phyloP scores from a whole-genome alignment of 306 rosid genomes.

The Cicer arietinum region DNA sequence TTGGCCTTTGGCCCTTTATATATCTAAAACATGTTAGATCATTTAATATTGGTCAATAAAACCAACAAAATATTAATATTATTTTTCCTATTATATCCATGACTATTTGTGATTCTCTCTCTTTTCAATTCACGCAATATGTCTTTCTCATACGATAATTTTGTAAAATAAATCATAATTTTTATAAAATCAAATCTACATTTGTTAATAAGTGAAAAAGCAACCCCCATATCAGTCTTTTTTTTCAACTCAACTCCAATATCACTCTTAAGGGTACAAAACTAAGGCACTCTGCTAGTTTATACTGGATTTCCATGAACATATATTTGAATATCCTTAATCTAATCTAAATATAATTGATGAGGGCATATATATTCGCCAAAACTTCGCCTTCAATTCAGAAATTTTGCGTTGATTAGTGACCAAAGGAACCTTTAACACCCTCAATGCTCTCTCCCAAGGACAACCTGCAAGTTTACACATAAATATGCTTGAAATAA shows the following conservation, averaged over 20 bases:
- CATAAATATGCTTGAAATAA: slow-evolving; percentile 20
- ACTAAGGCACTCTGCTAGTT: slow-evolving; percentile 14
- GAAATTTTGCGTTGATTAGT: slow-evolving; percentile 40
- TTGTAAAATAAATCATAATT: too few species aligned
- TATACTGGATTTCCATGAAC: slow-evolving; percentile 1
- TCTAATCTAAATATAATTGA: slow-evolving; percentile 4
- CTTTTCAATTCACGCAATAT: too few species aligned
- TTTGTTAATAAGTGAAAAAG: too few species aligned
- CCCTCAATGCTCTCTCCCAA: slow-evolving; percentile 87
- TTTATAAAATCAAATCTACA: too few species aligned
- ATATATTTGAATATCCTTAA: not conserved
- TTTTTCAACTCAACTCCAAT: not conserved
- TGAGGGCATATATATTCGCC: slow-evolving; percentile 6
- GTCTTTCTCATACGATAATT: too few species aligned
- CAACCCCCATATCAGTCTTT: too few species aligned
- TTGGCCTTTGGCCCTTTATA: too few species aligned
- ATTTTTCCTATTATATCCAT: too few species aligned
- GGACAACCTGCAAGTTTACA: slow-evolving; percentile 67
- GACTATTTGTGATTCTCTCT: too few species aligned
- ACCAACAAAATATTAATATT: too few species aligned
- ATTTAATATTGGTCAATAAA: too few species aligned
- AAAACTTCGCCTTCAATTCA: slow-evolving; percentile 11
- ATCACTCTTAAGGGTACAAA: slow-evolving; percentile 18
- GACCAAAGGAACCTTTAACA: slow-evolving; percentile 74
- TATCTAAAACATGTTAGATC: too few species aligned